Conservation (phyloP, 345 rosid species). For the Melaleuca quinquenervia region DNA sequence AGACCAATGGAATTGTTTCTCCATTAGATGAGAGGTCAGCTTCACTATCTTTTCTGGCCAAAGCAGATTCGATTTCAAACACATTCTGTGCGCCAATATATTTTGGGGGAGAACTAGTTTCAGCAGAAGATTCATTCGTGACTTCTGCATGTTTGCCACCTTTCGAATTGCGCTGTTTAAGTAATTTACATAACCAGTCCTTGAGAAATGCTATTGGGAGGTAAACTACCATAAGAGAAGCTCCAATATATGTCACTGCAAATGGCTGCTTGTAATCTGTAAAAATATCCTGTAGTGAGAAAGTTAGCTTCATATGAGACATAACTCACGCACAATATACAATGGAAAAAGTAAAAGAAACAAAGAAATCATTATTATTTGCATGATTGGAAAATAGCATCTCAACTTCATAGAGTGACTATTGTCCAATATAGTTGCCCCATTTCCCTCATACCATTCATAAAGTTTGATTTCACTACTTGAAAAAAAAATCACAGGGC, state of each 20-base stretch:
- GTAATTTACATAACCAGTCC: constrained; percentile 65
- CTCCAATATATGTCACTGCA: constrained; percentile 98
- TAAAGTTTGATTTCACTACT: neutral
- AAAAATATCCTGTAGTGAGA: constrained; percentile 66
- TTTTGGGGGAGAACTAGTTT: constrained; percentile 40
- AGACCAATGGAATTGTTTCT: constrained; percentile 58
- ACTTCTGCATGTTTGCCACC: constrained; percentile 30
- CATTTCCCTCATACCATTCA: neutral
- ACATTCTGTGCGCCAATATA: constrained; percentile 24
- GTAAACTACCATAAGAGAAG: constrained; percentile 95
- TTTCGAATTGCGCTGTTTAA: constrained; percentile 37
- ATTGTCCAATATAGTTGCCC: neutral
- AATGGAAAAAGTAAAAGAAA: neutral
- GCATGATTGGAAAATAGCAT: neutral
- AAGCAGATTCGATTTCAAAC: constrained; percentile 63
- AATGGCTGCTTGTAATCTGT: constrained; percentile 89
- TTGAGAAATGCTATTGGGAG: constrained; percentile 84
- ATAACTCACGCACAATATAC: neutral
- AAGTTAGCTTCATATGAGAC: neutral
- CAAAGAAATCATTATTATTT: neutral
- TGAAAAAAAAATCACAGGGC: neutral
- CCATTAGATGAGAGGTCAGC: constrained; percentile 37
- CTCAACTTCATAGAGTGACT: neutral
- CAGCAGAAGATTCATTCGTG: constrained; percentile 37
- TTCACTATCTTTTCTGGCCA: constrained; percentile 70